phyloP scores from a whole-genome alignment of 148 eudicot species.

The Pouteria glomerata region DNA sequence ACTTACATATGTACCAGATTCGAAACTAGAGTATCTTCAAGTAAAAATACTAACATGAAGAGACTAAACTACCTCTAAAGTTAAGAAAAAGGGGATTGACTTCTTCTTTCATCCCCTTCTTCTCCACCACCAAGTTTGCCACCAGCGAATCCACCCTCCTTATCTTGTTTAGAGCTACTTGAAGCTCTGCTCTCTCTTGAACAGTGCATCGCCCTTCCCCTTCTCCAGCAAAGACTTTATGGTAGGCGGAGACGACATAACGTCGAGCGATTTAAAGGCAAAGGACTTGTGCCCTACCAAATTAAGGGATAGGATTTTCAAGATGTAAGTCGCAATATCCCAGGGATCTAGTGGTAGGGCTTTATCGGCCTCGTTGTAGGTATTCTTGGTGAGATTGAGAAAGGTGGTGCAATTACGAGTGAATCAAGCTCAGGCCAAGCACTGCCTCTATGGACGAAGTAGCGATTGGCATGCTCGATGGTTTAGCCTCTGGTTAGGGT shows the following conservation, averaged over 20 bases:
- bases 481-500: constrained; percentile 44
- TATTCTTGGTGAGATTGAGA: constrained; percentile 57
- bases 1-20: no score
- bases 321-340: constrained; percentile 66
- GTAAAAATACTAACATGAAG: no score
- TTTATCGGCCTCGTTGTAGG: constrained; percentile 56
- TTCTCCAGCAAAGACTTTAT: constrained; percentile 32
- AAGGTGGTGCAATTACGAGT: constrained; percentile 39
- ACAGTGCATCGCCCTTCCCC: constrained; percentile 64
- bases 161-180: constrained; percentile 39
- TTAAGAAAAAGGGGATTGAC: no score
- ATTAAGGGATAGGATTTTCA: constrained; percentile 54
- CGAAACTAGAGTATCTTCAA: no score
- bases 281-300: constrained; percentile 45
- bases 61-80: no score
- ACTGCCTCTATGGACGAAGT: constrained; percentile 68
- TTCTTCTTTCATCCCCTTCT: constrained; percentile 47
- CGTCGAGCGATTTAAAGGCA: constrained; percentile 59
- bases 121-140: constrained; percentile 54
- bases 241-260: constrained; percentile 49
- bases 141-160: constrained; percentile 63
- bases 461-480: constrained; percentile 54
- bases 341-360: constrained; percentile 53
- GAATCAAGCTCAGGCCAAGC: constrained; percentile 59
- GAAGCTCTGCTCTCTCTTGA: constrained; percentile 73